Conservation (phyloP, 2,329 filamentous ascomycete genomes). For the Fusarium falciforme region DNA sequence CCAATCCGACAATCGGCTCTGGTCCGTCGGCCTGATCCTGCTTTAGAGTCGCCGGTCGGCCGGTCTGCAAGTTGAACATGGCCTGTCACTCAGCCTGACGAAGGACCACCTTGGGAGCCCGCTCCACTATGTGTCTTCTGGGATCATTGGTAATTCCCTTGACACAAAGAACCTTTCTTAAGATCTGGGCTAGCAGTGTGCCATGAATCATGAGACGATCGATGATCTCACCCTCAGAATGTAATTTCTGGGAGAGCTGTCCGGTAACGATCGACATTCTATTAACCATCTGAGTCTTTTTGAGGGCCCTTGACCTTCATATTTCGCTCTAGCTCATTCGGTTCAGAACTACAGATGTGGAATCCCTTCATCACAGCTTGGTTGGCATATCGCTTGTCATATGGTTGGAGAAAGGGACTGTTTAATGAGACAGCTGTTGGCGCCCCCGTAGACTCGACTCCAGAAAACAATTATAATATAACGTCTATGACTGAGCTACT, state of each 20-base stretch:
- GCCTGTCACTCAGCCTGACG: not conserved
- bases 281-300: not conserved
- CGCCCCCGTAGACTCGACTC: not conserved
- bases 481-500: not conserved
- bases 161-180: not conserved
- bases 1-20: not conserved
- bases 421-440: not conserved
- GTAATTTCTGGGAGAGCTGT: not conserved
- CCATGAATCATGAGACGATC: not conserved
- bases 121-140: no score
- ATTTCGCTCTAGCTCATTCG: not conserved
- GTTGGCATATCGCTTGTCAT: not conserved
- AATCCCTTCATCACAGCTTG: not conserved
- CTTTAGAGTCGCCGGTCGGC: not conserved
- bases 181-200: not conserved
- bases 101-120: not conserved
- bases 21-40: not conserved
- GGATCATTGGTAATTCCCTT: no score
- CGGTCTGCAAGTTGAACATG: not conserved
- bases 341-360: not conserved
- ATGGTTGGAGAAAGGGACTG: not conserved
- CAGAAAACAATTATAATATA: not conserved
- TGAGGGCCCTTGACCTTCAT: not conserved
- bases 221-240: not conserved
- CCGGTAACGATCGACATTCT: not conserved